phyloP scores from a whole-genome alignment of 441 rosid species.

The Theobroma grandiflorum region DNA sequence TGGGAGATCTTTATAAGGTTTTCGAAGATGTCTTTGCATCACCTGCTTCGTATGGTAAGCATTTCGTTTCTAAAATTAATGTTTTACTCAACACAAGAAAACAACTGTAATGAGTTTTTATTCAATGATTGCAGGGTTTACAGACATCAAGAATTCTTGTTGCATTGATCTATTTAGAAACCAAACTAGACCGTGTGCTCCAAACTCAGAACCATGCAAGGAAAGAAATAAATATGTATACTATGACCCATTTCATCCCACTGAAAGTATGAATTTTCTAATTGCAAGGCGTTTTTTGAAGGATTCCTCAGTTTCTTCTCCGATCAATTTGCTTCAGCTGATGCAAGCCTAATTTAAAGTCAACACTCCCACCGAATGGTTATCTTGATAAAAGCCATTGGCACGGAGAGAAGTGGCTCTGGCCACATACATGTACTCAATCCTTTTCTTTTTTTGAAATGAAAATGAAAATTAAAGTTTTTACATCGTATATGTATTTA shows the following conservation, averaged over 20 bases:
- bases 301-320: background rate
- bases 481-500: no score
- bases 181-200: background rate
- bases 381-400: no score
- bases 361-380: no score
- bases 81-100: no score
- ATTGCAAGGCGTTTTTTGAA: background rate
- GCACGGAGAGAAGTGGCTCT: no score
- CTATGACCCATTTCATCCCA: background rate
- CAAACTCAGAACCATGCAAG: background rate
- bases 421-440: no score
- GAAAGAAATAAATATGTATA: background rate
- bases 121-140: background rate
- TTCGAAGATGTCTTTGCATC: background rate
- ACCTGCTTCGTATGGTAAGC: background rate
- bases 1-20: slow-evolving; percentile 18
- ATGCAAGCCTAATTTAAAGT: background rate
- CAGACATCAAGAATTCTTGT: background rate
- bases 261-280: background rate
- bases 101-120: no score
- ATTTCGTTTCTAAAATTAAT: background rate
- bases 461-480: no score
- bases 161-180: background rate
- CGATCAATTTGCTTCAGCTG: background rate
- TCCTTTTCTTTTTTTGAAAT: no score